phyloP scores from a whole-genome alignment of 225 moss, liverwort and hornwort genomes.

The Pseudisothecium myosuroides region DNA sequence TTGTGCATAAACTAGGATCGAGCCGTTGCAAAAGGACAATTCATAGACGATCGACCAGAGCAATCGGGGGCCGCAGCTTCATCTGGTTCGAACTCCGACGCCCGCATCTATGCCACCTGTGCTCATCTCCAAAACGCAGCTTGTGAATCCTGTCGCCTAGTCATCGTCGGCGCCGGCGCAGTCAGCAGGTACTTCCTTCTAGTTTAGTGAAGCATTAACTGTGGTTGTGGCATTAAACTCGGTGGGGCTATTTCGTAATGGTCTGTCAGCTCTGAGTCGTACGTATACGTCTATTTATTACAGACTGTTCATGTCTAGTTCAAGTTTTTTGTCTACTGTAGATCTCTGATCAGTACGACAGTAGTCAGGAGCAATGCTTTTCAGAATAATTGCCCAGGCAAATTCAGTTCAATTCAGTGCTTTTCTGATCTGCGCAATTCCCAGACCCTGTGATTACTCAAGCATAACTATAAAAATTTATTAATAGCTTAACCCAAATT shows the following conservation, averaged over 20 bases:
- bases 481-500: not conserved
- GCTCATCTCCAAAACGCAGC: not conserved
- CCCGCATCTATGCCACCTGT: not conserved
- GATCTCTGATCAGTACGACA: not conserved
- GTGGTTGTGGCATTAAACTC: not conserved
- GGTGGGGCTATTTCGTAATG: not conserved
- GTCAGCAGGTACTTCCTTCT: not conserved
- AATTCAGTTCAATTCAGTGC: not conserved
- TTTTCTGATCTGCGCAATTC: not conserved
- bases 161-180: conserved; percentile 7
- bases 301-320: not conserved
- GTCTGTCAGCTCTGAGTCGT: not conserved
- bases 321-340: not conserved
- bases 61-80: not conserved
- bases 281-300: not conserved
- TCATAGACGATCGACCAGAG: not conserved
- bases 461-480: not conserved
- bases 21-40: not conserved
- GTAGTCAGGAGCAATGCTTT: not conserved
- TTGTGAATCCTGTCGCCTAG: not conserved
- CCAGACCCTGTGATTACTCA: not conserved
- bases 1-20: not conserved
- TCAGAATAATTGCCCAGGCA: not conserved
- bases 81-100: not conserved
- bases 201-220: not conserved